Percentiles rank a stretch among this genome's conserved stretches.
phyloP scores from a whole-genome alignment of 2,329 filamentous ascomycete species.

The Fusarium annulatum region DNA sequence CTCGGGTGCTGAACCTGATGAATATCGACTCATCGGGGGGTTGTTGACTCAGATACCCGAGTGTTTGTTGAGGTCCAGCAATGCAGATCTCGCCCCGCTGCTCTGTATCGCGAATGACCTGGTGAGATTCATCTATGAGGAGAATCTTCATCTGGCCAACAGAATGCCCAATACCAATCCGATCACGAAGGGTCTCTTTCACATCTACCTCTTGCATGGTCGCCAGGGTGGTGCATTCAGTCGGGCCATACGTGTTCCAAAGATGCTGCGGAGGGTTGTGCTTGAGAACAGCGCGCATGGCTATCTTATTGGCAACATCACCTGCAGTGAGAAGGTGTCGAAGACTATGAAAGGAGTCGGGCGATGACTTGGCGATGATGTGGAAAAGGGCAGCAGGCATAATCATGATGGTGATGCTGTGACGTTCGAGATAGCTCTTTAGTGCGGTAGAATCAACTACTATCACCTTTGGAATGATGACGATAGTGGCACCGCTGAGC shows the following conservation, averaged over 20 bases:
- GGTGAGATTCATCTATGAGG: background rate
- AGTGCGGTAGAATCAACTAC: background rate
- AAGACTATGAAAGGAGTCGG: background rate
- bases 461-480: background rate
- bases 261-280: background rate
- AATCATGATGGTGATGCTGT: background rate
- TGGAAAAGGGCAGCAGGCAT: background rate
- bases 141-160: background rate
- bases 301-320: background rate
- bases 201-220: background rate
- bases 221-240: background rate
- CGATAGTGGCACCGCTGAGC: background rate
- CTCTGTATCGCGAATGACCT: background rate
- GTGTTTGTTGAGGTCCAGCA: background rate
- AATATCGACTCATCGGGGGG: accelerated
- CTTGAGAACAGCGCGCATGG: background rate
- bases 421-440: background rate
- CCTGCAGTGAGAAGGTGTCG: background rate
- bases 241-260: slow-evolving; percentile 7
- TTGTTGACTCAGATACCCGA: background rate
- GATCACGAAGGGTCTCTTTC: background rate
- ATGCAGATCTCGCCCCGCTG: slow-evolving; percentile 5
- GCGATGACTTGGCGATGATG: background rate
- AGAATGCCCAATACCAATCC: background rate
- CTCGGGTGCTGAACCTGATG: accelerated